A percentile compares a stretch with the other conserved stretches of the same genome.
Evolutionary conservation across 2,329 filamentous ascomycete genomes (phyloP).

Genomic region (Knoxdaviesia capensis): DNA sequence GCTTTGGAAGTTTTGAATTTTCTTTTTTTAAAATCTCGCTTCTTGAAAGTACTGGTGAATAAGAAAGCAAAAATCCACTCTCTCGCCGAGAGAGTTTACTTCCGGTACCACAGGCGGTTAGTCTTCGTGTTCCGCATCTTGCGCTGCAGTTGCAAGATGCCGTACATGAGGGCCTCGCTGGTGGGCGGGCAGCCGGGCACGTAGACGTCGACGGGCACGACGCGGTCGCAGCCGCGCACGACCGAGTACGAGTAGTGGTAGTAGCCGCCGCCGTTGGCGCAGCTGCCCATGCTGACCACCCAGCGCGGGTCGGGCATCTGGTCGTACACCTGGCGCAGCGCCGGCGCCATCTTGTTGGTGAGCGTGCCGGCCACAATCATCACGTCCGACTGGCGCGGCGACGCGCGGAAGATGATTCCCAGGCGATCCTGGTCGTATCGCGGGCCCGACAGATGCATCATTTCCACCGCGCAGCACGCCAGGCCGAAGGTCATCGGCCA

Average conservation of each 20-base stretch:
- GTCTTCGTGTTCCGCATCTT: slow-evolving; percentile 47
- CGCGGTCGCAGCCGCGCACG: slow-evolving; percentile 52
- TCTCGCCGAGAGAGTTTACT: slow-evolving; percentile 15
- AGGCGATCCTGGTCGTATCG: slow-evolving; percentile 79
- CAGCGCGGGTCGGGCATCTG: slow-evolving; percentile 87
- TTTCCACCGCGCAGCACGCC: slow-evolving; percentile 76
- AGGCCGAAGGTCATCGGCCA: slow-evolving; percentile 84
- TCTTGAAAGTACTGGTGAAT: not conserved
- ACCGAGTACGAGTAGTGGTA: slow-evolving; percentile 76
- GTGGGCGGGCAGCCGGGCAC: slow-evolving; percentile 54
- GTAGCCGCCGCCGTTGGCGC: slow-evolving; percentile 69
- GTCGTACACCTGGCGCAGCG: slow-evolving; percentile 78
- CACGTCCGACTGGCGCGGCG: slow-evolving; percentile 71
- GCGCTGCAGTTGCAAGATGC: slow-evolving; percentile 57
- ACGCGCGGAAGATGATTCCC: slow-evolving; percentile 80
- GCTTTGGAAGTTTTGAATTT: not conserved
- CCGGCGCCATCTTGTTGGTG: slow-evolving; percentile 92
- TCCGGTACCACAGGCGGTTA: slow-evolving; percentile 36
- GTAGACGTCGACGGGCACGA: slow-evolving; percentile 65
- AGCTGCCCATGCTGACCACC: slow-evolving; percentile 70
- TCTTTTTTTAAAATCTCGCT: not conserved
- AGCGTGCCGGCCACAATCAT: slow-evolving; percentile 90
- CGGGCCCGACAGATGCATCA: slow-evolving; percentile 81
- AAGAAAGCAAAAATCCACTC: too few species aligned
- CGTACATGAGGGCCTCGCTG: slow-evolving; percentile 42